phyloP scores from a whole-genome alignment of 768 basidiomycete species.

The Hericium alpestre region DNA sequence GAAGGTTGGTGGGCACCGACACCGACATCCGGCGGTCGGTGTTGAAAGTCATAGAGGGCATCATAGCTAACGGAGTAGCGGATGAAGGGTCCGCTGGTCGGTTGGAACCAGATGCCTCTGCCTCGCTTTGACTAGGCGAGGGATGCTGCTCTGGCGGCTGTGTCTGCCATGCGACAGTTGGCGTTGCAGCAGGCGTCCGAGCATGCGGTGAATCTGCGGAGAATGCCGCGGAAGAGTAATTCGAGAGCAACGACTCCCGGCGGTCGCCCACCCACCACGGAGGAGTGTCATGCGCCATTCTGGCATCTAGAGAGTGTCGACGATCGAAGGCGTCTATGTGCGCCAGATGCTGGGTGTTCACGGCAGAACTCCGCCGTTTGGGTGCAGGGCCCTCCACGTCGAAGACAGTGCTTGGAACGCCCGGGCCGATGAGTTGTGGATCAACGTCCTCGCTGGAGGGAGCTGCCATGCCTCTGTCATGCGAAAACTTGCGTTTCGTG shows the following conservation, averaged over 20 bases:
- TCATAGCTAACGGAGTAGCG: conserved; percentile 27
- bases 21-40: conserved; percentile 72
- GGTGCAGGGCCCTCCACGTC: conserved; percentile 57
- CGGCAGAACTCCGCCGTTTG: conserved; percentile 76
- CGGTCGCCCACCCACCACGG: conserved; percentile 59
- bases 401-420: conserved; percentile 49
- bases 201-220: conserved; percentile 56
- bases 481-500: conserved; percentile 77
- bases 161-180: conserved; percentile 66
- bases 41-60: conserved; percentile 47
- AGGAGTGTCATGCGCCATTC: conserved; percentile 22
- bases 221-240: conserved; percentile 43
- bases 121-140: conserved; percentile 19
- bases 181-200: conserved; percentile 49
- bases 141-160: conserved; percentile 26
- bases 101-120: conserved; percentile 16
- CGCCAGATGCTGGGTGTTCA: conserved; percentile 68
- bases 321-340: conserved; percentile 71
- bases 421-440: conserved; percentile 56
- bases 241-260: conserved; percentile 59
- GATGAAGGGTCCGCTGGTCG: conserved; percentile 40
- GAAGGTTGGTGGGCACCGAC: conserved; percentile 42
- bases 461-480: conserved; percentile 44
- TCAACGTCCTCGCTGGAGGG: conserved; percentile 55
- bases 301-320: conserved; percentile 64